Base-by-base conservation (phyloP, 371 early-diverging fungal species). In the Synchytrium microbalum region DNA sequence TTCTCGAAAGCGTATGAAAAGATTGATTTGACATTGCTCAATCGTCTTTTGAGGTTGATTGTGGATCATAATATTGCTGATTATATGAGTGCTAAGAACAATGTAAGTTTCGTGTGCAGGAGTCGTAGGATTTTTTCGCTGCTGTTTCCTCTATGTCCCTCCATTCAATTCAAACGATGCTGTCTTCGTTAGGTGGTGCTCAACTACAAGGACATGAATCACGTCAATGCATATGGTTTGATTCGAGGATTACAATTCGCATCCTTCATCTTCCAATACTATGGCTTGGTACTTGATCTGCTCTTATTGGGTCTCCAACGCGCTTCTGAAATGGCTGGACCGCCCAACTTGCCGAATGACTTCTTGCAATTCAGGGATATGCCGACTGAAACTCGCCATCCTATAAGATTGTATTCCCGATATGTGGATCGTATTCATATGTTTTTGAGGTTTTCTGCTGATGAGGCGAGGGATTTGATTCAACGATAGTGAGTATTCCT, bases 131-230 rank as follows among this genome's bases (percentile, higher is more conserved):
- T n/a, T n/a, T n/a, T n/a, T n/a, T n/a, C n/a, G n/a, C n/a, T n/a
- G n/a, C n/a, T n/a, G n/a, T n/a, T n/a, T n/a, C n/a, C n/a, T n/a
- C n/a, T n/a, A n/a, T n/a, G n/a, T n/a, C n/a, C n/a, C n/a, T n/a
- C n/a, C n/a, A n/a, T n/a, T n/a, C n/a, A n/a, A n/a, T n/a, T n/a
- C n/a, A n/a, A n/a, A n/a, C n/a, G n/a, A n/a, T n/a, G n/a, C n/a
- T n/a, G n/a, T n/a, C n/a, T 10, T 38, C 46, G 5, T 5, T 38
- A 38, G 46, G 46, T 95, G 55, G 93, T 87, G 3, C 77, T 99
- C 63, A 91, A 84, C 64, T 99, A 98, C 84, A 99, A 99, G 84
- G 99, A 99, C 71, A 99, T 99, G 95, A 89, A 89, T 74, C 98
- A 95, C 79, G 91, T 91, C 62, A 98, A 99, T 75, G 86, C 92